Percentiles rank a stretch among this genome's conserved stretches.
Evolutionary conservation across 805 yeast genomes (phyloP).

Genomic region (Blastobotrys terrestris): DNA sequence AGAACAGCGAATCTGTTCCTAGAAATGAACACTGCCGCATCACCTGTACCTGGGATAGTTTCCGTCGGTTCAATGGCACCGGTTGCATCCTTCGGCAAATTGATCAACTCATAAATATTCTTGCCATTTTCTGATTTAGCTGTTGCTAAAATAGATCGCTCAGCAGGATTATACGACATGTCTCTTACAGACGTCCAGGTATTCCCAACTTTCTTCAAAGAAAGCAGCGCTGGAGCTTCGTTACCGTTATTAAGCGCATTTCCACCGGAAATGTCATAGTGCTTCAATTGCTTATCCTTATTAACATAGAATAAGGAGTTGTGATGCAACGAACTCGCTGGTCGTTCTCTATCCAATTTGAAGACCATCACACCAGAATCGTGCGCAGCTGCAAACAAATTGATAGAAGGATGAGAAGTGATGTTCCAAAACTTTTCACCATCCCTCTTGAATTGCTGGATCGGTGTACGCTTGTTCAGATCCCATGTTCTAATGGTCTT

Average conservation of each 20-base stretch:
- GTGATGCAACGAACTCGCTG: conserved; percentile 72
- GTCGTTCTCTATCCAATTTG: conserved; percentile 95
- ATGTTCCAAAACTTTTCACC: conserved; percentile 92
- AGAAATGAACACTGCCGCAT: conserved; percentile 84
- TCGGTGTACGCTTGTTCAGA: conserved; percentile 84
- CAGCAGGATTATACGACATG: conserved; percentile 87
- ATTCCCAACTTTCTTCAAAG: conserved; percentile 78
- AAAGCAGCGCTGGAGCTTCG: conserved; percentile 68
- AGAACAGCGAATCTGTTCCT: conserved; percentile 90
- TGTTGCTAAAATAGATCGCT: conserved; percentile 77
- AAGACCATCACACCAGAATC: conserved; percentile 98
- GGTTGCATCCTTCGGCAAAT: conserved; percentile 77
- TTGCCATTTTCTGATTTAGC: conserved; percentile 46
- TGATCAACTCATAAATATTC: conserved; percentile 63
- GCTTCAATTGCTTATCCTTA: conserved; percentile 79
- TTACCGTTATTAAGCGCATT: conserved; percentile 51
- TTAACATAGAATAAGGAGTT: conserved; percentile 72
- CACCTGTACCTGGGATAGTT: conserved; percentile 71
- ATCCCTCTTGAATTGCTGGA: conserved; percentile 90
- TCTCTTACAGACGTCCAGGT: conserved; percentile 82
- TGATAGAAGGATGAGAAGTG: conserved; percentile 82
- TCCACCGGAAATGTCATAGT: conserved; percentile 49
- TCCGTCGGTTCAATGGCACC: conserved; percentile 94
- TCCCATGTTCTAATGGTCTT: conserved; percentile 97
- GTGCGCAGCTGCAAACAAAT: conserved; percentile 93